Conservation (phyloP, 495 filamentous ascomycete genomes). For the Xylaria longipes region DNA sequence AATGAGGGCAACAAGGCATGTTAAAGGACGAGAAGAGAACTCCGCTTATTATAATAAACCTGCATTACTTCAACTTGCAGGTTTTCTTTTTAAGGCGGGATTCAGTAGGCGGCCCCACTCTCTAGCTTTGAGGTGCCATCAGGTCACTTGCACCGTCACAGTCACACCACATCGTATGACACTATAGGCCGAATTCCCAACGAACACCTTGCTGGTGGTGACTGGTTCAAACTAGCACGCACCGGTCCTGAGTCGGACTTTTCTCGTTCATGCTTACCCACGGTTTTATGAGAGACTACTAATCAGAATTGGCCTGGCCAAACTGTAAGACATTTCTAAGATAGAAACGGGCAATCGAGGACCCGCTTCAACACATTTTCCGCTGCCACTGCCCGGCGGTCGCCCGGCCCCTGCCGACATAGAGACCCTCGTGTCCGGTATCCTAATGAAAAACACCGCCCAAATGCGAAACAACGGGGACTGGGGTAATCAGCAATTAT, state of each 20-base stretch:
- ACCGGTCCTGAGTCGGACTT: neutral
- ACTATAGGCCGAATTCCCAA: neutral
- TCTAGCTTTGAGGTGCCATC: neutral
- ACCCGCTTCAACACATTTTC: slow-evolving; percentile 12
- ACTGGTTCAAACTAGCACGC: neutral
- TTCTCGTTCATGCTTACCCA: neutral
- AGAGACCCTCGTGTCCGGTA: neutral
- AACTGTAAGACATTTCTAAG: slow-evolving; percentile 2
- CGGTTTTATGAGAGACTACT: neutral
- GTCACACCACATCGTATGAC: slow-evolving; percentile 26
- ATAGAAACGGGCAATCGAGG: slow-evolving; percentile 10
- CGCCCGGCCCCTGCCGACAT: slow-evolving; percentile 19
- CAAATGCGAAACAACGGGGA: neutral
- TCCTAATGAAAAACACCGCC: neutral
- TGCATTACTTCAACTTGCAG: neutral
- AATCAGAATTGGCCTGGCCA: slow-evolving; percentile 6
- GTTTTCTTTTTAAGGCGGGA: slow-evolving; percentile 4
- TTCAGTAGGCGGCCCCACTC: slow-evolving; percentile 11
- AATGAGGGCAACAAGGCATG: neutral
- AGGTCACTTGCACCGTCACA: slow-evolving; percentile 14
- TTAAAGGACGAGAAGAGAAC: neutral
- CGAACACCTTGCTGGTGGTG: neutral
- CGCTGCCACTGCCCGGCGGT: neutral
- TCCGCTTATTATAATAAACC: neutral
- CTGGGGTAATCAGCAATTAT: slow-evolving; percentile 4